phyloP scores from a whole-genome alignment of 2,329 filamentous ascomycete species.

The Onygena corvina region DNA sequence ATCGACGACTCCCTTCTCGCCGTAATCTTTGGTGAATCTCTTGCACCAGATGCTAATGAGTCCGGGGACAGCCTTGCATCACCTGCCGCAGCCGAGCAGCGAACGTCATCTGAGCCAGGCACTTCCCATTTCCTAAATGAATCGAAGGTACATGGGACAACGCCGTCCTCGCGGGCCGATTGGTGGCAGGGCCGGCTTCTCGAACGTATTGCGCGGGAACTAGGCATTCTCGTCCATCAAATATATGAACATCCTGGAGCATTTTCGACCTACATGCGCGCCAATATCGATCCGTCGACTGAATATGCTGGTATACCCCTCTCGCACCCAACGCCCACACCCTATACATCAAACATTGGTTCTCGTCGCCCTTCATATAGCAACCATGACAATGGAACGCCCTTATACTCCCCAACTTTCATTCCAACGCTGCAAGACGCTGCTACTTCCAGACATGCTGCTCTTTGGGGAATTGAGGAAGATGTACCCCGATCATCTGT shows the following conservation, averaged over 20 bases:
- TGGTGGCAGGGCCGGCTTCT: conserved; percentile 51
- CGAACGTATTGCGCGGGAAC: conserved; percentile 72
- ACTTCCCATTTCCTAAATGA: conserved; percentile 22
- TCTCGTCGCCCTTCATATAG: conserved; percentile 16
- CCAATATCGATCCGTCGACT: conserved; percentile 49
- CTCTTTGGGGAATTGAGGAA: conserved; percentile 56
- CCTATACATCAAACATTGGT: conserved; percentile 7
- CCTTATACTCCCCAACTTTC: conserved; percentile 36
- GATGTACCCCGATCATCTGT: conserved; percentile 25
- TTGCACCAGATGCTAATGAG: conserved; percentile 38
- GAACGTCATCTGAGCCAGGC: conserved; percentile 17
- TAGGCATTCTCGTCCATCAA: conserved; percentile 71
- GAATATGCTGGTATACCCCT: conserved; percentile 69
- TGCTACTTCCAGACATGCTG: conserved; percentile 38
- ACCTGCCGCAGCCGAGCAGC: conserved; percentile 15
- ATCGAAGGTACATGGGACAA: conserved; percentile 23
- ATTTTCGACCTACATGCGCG: conserved; percentile 65
- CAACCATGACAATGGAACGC: conserved; percentile 20
- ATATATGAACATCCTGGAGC: conserved; percentile 78
- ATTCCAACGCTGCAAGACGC: conserved; percentile 37
- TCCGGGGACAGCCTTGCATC: conserved; percentile 9
- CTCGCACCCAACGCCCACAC: conserved; percentile 19
- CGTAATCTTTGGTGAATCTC: conserved; percentile 71
- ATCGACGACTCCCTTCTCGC: conserved; percentile 77
- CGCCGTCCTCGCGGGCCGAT: conserved; percentile 21